Conservation (phyloP, 805 yeast genomes). For the Candida orba region DNA sequence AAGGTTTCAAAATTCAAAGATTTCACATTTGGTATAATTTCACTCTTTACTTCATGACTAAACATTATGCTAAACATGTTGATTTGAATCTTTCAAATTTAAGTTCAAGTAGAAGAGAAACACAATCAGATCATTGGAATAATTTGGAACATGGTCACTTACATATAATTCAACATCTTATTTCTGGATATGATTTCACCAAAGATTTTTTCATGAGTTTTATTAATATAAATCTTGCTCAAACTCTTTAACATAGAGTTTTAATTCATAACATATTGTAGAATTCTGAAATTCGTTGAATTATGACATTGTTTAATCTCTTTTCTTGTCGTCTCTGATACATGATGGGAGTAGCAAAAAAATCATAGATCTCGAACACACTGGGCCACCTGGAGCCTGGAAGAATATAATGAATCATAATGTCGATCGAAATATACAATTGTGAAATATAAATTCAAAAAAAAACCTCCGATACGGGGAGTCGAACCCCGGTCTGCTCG, state of each 20-base stretch:
- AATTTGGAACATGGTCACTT: conserved; percentile 6
- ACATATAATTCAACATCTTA: conserved; percentile 8
- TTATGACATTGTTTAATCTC: too few relatives aligned
- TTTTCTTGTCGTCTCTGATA: too few relatives aligned
- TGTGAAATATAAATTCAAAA: conserved; percentile 7
- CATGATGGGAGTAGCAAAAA: too few relatives aligned
- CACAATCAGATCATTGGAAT: conserved; percentile 12
- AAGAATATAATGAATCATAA: too few relatives aligned
- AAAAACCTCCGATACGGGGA: conserved; percentile 68
- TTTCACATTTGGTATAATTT: conserved; percentile 17
- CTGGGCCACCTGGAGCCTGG: too few relatives aligned
- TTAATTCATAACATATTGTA: too few relatives aligned
- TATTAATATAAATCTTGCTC: background rate
- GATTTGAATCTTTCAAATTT: background rate
- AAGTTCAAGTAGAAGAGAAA: conserved; percentile 1
- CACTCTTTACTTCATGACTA: conserved; percentile 8
- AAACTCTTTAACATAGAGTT: too few relatives aligned
- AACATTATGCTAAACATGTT: conserved; percentile 5
- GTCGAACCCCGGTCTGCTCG: conserved; percentile 84
- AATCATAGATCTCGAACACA: too few relatives aligned
- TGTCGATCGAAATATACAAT: too few relatives aligned
- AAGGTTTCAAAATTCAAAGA: conserved; percentile 10
- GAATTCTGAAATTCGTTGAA: too few relatives aligned
- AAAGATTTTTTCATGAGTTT: conserved; percentile 18
- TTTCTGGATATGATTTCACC: conserved; percentile 7